A percentile compares a stretch with the other conserved stretches of the same genome.
Conservation (phyloP, 176 grass and related monocot genomes). For the Canna indica region DNA sequence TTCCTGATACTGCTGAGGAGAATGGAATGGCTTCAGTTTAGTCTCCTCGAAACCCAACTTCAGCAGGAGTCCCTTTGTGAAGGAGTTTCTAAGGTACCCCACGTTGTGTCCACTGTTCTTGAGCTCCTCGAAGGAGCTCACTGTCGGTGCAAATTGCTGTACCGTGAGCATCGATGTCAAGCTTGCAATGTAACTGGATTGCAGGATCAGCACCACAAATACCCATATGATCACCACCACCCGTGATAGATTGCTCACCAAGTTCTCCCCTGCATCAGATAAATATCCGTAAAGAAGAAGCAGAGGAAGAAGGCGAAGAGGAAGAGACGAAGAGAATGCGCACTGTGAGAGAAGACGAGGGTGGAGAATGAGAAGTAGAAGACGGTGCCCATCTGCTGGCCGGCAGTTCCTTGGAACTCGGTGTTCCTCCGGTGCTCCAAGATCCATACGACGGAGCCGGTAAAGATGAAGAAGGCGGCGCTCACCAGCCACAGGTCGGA, state of each 20-base stretch:
- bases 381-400: constrained; percentile 23
- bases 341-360: constrained; percentile 22
- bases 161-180: constrained; percentile 10
- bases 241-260: neutral
- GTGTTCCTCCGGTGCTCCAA: constrained; percentile 66
- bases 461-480: constrained; percentile 53
- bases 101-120: constrained; percentile 9
- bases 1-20: constrained; percentile 26
- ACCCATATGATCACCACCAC: neutral
- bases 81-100: constrained; percentile 60
- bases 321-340: neutral
- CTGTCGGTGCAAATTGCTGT: constrained; percentile 29
- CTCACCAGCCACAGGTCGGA: constrained; percentile 43
- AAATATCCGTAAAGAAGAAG: too few species aligned
- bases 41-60: constrained; percentile 14
- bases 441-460: constrained; percentile 55
- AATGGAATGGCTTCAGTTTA: constrained; percentile 13
- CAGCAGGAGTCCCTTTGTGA: constrained; percentile 22
- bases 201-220: constrained; percentile 14
- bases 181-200: constrained; percentile 6
- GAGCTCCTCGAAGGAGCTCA: constrained; percentile 28
- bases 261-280: neutral
- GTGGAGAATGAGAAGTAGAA: constrained; percentile 37
- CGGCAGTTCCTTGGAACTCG: constrained; percentile 46
- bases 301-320: too few species aligned